Base-by-base conservation (phyloP, 257 asterid genomes). In the Rubia yunnanensis region DNA sequence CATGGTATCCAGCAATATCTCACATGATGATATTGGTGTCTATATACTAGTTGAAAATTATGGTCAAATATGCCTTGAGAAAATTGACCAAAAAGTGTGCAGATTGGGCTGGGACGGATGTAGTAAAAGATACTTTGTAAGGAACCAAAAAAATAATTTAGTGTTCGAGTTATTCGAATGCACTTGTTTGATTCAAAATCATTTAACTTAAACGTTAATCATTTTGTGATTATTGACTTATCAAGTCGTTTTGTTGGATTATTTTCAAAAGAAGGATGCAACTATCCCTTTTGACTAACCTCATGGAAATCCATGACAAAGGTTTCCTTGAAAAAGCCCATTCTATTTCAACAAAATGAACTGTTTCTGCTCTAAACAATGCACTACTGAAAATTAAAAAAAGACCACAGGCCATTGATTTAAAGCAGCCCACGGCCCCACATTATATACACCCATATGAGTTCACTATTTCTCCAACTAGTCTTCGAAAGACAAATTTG, bases 401-500 rank as follows among this genome's bases (percentile, higher is more conserved):
- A 13, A 15, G 60, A 18, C 60, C 34, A 44, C 26, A 17, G 24
- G 56, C 23, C 23, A 52, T 64, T 56, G 31, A 13, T 8, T 61
- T 35, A 63, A 62, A n/a, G 36, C 15, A 24, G 34, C 56, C 57
- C 44, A 28, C n/a, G 52, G 22, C 17, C 27, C 5, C 26, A 5
- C 17, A 55, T 14, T 49, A 70, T 34, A 46, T 59, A 36, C 57
- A 50, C 7, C 52, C 72, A 61, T 50, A 55, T 66, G 35, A 52
- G 10, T 18, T 20, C 57, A 46, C n/a, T 36, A 46, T 13, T 55
- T 4, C 57, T 53, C 63, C 31, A 27, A 60, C 32, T 59, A 34
- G 62, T 60, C 73, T 50, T 70, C 70, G 31, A 31, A 2, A 65
- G 52, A 63, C 63, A 60, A 34, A 32, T 60, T 60, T 60, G 64